Base-by-base conservation (phyloP, 768 basidiomycete species). In the Cystofilobasidium bisporidii region DNA sequence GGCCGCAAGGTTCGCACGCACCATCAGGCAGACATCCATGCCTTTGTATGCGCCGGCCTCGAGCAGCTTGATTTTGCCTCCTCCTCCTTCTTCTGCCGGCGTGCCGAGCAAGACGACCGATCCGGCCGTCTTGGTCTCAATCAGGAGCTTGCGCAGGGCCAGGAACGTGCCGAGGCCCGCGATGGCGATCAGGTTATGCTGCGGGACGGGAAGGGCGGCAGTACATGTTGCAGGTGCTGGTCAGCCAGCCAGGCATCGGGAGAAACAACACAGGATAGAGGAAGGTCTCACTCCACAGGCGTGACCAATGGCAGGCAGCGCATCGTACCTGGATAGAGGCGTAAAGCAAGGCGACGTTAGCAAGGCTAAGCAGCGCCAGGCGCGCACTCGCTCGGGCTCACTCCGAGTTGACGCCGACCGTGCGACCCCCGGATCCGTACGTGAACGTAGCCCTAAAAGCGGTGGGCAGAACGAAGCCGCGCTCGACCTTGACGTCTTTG, bases 41-140 rank as follows among this genome's bases (percentile, higher is more conserved):
- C 59, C 72, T 32, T 71, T 63, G 67, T 63, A 50, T 6, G 70
- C 72, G 11, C 73, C 73, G 48, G 64, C 45, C 5, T 71, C 48
- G n/a, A 73, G 59, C 11, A 74, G 61, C 33, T 66, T 69, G 57
- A 69, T 64, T 36, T 74, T 74, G 8, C 73, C 73, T 26, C 65
- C 72, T 22, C 72, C 73, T 6, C 73, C 73, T 65, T 74, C 73
- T 57, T 74, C 73, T 9, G 72, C 73, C 20, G 73, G 73, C 9
- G 72, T 72, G 1, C 73, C 73, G 26, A 74, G 64, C 0, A 74
- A 61, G 8, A 71, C 69, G 57, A 74, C 69, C 1, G 66, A 70
- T n/a, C 73, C 73, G 11, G 65, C 3, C 24, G 73, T 69, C 24
- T 67, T 63, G 36, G 69, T 67, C 33, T 72, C 69, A 26, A 65